phyloP scores from a whole-genome alignment of 129 eudicot genomes.

The Pittosporum tobira region DNA sequence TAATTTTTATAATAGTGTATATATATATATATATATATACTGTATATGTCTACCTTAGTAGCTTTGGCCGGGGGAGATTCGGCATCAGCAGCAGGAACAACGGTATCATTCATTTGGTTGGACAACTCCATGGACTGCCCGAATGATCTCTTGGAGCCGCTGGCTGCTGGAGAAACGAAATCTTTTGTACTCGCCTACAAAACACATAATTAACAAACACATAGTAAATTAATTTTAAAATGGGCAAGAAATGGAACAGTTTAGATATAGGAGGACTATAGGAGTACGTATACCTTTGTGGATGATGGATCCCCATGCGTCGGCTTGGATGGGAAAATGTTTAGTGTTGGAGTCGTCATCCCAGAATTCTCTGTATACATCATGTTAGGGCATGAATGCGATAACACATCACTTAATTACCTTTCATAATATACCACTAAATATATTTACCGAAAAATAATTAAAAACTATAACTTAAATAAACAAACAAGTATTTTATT shows the following conservation, averaged over 20 bases:
- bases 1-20: neutral
- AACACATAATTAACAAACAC: slow-evolving; percentile 24
- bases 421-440: neutral
- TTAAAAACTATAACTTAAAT: neutral
- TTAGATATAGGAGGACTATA: neutral
- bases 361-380: slow-evolving; percentile 46
- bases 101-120: slow-evolving; percentile 35
- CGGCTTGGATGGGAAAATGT: slow-evolving; percentile 96
- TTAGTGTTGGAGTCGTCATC: slow-evolving; percentile 79
- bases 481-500: neutral
- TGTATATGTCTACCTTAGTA: slow-evolving; percentile 45
- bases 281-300: slow-evolving; percentile 32
- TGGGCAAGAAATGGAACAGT: neutral
- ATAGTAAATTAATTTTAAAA: neutral
- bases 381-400: too few species aligned
- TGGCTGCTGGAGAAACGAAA: slow-evolving; percentile 54
- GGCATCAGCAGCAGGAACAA: slow-evolving; percentile 18
- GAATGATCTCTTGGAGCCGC: slow-evolving; percentile 73
- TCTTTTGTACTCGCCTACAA: slow-evolving; percentile 58
- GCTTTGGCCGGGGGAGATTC: slow-evolving; percentile 50
- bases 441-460: neutral
- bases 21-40: neutral
- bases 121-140: slow-evolving; percentile 68
- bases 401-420: neutral
- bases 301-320: slow-evolving; percentile 84